Conservation (phyloP, 805 yeast genomes). For the Cyberlindnera japonica region DNA sequence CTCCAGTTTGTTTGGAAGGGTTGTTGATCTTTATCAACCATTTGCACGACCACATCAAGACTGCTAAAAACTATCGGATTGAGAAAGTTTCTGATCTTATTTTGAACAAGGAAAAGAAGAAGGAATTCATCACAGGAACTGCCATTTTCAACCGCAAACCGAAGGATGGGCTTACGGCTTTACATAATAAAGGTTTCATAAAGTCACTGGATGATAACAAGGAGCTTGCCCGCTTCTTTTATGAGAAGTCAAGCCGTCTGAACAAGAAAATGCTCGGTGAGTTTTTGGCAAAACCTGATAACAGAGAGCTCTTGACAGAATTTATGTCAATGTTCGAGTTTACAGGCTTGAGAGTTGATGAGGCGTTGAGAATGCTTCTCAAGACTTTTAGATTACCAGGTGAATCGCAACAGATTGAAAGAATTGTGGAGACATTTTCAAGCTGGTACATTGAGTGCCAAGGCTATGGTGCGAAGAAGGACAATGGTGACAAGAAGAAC, state of each 20-base stretch:
- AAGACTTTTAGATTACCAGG: conserved; percentile 92
- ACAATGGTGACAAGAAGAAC: conserved; percentile 1
- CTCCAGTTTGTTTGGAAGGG: conserved; percentile 92
- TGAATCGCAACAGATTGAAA: conserved; percentile 94
- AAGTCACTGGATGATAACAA: conserved; percentile 43
- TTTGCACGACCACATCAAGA: conserved; percentile 43
- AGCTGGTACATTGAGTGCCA: conserved; percentile 72
- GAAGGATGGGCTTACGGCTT: conserved; percentile 61
- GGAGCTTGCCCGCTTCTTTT: conserved; percentile 74
- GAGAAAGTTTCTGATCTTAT: conserved; percentile 19
- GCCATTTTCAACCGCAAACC: conserved; percentile 76
- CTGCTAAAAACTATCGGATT: conserved; percentile 20
- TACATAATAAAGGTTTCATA: conserved; percentile 67
- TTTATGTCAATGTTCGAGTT: conserved; percentile 77
- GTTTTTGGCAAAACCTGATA: conserved; percentile 72
- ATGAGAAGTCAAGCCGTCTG: conserved; percentile 72
- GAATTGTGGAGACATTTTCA: conserved; percentile 84
- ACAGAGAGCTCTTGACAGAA: conserved; percentile 51
- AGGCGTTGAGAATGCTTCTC: conserved; percentile 78
- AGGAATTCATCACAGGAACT: conserved; percentile 72
- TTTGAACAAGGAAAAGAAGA: conserved; percentile 48
- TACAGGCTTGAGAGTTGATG: conserved; percentile 79
- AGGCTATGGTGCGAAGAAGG: conserved; percentile 23
- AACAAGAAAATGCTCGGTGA: conserved; percentile 90
- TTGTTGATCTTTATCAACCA: conserved; percentile 66